These are phyloP conservation scores for Basipetospora sp. DNA, from an alignment of 2,329 filamentous ascomycete species.

Conservation along the genomic window DNA sequence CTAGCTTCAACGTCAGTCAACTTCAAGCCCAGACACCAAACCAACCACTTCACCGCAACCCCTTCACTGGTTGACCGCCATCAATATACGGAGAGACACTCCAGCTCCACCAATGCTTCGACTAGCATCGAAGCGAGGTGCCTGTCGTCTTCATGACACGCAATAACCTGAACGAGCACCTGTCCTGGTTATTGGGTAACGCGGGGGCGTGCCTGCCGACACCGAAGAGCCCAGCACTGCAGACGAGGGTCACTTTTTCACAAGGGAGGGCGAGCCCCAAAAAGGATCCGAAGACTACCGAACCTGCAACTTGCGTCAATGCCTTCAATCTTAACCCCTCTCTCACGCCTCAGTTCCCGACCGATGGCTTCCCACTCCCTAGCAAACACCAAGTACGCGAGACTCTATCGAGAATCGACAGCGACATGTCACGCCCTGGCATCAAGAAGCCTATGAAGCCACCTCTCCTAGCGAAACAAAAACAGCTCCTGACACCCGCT, in stretches of 20 bases:
- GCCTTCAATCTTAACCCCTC: neutral
- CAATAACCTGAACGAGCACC: slow-evolving; percentile 6
- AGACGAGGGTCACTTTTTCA: neutral
- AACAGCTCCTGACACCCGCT: slow-evolving; percentile 5
- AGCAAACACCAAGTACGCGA: neutral
- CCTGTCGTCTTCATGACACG: slow-evolving; percentile 6
- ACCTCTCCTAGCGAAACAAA: slow-evolving; percentile 1
- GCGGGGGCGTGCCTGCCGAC: neutral
- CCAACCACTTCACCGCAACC: too few relatives aligned
- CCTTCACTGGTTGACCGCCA: too few relatives aligned
- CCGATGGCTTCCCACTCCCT: neutral
- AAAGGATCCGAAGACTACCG: neutral
- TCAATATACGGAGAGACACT: neutral
- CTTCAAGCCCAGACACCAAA: too few relatives aligned
- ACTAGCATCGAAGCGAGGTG: neutral
- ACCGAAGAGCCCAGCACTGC: neutral
- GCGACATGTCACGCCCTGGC: slow-evolving; percentile 1
- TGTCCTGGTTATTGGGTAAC: slow-evolving; percentile 5
- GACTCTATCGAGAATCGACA: neutral
- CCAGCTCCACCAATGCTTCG: slow-evolving; percentile 1
- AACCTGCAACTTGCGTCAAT: neutral
- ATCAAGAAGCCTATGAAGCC: slow-evolving; percentile 1
- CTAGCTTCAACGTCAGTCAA: too few relatives aligned
- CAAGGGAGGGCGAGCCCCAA: too few relatives aligned
- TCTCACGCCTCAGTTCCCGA: too few relatives aligned